Evolutionary conservation across 2,329 filamentous ascomycete genomes (phyloP), one percentile per base, ranked within the genome.

Genomic region (Monilinia polystroma): DNA sequence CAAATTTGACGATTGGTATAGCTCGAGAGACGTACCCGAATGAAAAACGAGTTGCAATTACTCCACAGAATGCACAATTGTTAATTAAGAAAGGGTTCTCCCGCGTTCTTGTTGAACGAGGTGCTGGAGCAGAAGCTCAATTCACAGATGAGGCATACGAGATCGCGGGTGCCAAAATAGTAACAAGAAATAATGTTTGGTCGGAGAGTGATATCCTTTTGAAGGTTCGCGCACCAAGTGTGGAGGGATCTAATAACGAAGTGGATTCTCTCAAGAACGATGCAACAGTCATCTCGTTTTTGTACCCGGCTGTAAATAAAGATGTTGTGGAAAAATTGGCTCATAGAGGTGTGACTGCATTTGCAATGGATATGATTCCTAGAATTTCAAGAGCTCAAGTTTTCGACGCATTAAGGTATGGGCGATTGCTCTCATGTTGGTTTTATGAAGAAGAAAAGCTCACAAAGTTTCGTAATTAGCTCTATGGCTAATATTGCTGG

Each of bases 401-500:
- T 0, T 96, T 96, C 73, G 92, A 96, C 78, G 92, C 92, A 0
- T 82, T 96, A 66, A 85, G 74, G 73, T 75, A 70, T 54, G 72
- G 68, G 23, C 8, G n/a, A 51, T 12, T 7, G 7, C 43, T 63
- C 26, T 2, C 6, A 20, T 8, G 4, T 7, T 2, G 12, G 49
- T 16, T n/a, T 41, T 14, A 47, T 47, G 23, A 54, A 51, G 72
- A 41, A 35, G 35, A 45, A 49, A 67, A 72, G 59, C 69, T 66
- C 57, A 67, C 49, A 45, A 63, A 43, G 4, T 18, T 26, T 18
- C 14, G 45, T 41, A 18, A 23, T 62, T 67, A 93, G 91, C 77
- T 95, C 91, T 12, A 96, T 96, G 93, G 92, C 93, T 68, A 96
- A 96, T 73, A 96, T 96, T 79, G 91, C 92, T 29, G 93, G 93